phyloP scores from a whole-genome alignment of 139 green algal genomes.

The Parachlorella kessleri region DNA sequence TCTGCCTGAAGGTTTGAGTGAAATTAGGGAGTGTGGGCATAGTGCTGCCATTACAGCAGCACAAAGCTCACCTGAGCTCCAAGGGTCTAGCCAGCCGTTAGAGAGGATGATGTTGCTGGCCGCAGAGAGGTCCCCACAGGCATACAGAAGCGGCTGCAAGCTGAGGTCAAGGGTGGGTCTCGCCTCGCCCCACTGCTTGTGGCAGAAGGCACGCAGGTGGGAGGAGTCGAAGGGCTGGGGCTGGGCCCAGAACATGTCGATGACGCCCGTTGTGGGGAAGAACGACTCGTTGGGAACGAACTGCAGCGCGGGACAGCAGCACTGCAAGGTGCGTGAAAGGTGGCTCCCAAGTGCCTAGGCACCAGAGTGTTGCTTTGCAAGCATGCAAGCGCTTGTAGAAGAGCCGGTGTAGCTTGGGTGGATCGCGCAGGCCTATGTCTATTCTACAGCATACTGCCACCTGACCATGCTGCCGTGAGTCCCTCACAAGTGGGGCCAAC shows the following conservation, averaged over 20 bases:
- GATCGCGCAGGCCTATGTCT: no score
- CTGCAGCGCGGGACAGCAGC: slow-evolving; percentile 1
- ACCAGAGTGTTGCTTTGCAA: no score
- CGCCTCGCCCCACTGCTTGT: slow-evolving; percentile 37
- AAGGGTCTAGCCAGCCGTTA: slow-evolving; percentile 88
- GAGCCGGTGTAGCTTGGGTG: no score
- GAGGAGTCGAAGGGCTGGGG: slow-evolving; percentile 43
- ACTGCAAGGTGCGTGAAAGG: no score
- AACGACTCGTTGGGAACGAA: slow-evolving; percentile 58
- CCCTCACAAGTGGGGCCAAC: no score
- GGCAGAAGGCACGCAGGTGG: slow-evolving; percentile 47
- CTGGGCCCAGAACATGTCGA: slow-evolving; percentile 77
- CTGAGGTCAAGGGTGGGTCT: slow-evolving; percentile 39
- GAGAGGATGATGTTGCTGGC: slow-evolving; percentile 80
- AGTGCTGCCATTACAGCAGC: no score
- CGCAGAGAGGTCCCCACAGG: slow-evolving; percentile 4
- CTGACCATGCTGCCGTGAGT: no score
- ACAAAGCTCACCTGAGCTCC: slow-evolving; percentile 61
- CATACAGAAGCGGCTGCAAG: slow-evolving; percentile 11
- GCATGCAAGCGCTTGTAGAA: no score
- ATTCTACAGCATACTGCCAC: no score
- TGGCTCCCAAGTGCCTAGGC: no score
- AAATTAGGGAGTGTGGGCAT: no score
- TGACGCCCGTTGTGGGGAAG: slow-evolving; percentile 56
- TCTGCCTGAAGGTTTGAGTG: not conserved